phyloP scores from a whole-genome alignment of 202 grass and related monocot species.

The Dendrocalamus latiflorus region DNA sequence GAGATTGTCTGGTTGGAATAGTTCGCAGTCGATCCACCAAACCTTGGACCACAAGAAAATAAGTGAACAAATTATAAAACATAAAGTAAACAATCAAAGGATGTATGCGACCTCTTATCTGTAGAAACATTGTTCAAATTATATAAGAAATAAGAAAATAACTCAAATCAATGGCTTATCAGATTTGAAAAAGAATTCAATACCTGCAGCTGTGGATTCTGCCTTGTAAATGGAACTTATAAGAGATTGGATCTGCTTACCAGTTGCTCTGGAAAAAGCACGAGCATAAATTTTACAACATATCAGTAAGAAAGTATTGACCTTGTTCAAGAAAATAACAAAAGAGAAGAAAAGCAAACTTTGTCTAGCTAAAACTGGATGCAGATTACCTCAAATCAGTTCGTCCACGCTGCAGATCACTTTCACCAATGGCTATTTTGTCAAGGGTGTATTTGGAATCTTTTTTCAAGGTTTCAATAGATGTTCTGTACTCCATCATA shows the following conservation, averaged over 20 bases:
- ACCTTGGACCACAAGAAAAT: conserved; percentile 37
- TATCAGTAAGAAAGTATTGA: background rate
- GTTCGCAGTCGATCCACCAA: conserved; percentile 75
- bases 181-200: conserved; percentile 2
- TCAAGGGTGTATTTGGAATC: conserved; percentile 65
- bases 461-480: conserved; percentile 67
- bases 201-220: conserved; percentile 80
- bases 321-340: background rate
- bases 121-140: background rate
- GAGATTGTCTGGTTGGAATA: conserved; percentile 74
- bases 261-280: conserved; percentile 58
- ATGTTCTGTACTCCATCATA: conserved; percentile 65
- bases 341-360: background rate
- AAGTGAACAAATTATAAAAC: background rate
- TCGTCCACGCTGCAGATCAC: conserved; percentile 67
- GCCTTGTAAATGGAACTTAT: conserved; percentile 74
- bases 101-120: background rate
- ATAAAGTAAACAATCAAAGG: background rate
- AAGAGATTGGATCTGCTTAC: conserved; percentile 79
- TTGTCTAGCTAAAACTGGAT: background rate
- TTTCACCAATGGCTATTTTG: conserved; percentile 73
- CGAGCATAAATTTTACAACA: background rate
- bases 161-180: background rate
- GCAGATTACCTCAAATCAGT: conserved; percentile 63
- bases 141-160: background rate